These are phyloP conservation scores for Aspergillus tamarii DNA, from an alignment of 2,329 filamentous ascomycete species.

Conservation along the genomic window DNA sequence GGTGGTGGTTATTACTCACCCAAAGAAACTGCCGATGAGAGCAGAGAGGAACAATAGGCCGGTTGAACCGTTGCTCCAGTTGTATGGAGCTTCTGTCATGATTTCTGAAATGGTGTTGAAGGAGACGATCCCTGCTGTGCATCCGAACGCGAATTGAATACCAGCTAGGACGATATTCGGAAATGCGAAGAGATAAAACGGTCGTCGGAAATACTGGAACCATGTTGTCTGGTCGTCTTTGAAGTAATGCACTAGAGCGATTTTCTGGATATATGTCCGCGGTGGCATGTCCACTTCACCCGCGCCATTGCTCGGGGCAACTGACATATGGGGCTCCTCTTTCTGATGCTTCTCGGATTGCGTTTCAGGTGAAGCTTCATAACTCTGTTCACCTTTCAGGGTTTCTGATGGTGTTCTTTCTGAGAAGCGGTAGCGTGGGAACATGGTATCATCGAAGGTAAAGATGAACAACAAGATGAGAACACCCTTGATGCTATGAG, in stretches of 20 bases:
- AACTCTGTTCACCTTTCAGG: neutral
- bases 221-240: slow-evolving; percentile 41
- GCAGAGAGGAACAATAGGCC: slow-evolving; percentile 38
- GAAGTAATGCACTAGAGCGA: slow-evolving; percentile 30
- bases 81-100: slow-evolving; percentile 42
- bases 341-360: slow-evolving; percentile 11
- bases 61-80: slow-evolving; percentile 38
- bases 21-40: slow-evolving; percentile 37
- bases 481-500: slow-evolving; percentile 18
- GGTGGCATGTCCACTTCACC: slow-evolving; percentile 24
- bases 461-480: slow-evolving; percentile 34
- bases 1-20: slow-evolving; percentile 17
- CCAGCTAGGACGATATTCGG: slow-evolving; percentile 45
- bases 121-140: slow-evolving; percentile 44
- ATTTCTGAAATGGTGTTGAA: slow-evolving; percentile 43
- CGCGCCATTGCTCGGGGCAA: slow-evolving; percentile 19
- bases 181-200: slow-evolving; percentile 44
- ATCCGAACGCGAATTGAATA: slow-evolving; percentile 46
- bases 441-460: slow-evolving; percentile 42
- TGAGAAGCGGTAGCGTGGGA: slow-evolving; percentile 36
- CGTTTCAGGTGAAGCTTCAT: neutral
- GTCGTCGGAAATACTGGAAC: slow-evolving; percentile 45
- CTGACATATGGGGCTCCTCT: slow-evolving; percentile 18
- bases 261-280: slow-evolving; percentile 27
- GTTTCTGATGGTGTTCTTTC: neutral